These are phyloP conservation scores for Alliaria petiolata DNA, from an alignment of 345 rosid genomes.

Conservation along the genomic window DNA sequence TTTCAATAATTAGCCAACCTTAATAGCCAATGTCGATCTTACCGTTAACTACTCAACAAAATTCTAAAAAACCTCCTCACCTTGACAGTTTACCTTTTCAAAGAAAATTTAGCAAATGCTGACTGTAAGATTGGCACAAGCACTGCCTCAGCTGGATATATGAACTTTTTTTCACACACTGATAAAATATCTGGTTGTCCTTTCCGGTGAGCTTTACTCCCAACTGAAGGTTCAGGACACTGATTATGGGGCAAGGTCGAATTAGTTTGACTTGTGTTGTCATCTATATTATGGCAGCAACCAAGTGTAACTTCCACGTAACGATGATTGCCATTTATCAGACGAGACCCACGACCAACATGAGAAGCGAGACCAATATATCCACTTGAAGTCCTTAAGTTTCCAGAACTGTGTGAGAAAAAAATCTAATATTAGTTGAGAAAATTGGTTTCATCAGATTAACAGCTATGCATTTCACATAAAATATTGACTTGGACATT, in stretches of 20 bases:
- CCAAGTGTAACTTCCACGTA: conserved; percentile 89
- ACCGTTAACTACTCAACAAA: background rate
- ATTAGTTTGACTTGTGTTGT: conserved; percentile 41
- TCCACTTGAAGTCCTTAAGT: conserved; percentile 54
- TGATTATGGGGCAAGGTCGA: conserved; percentile 52
- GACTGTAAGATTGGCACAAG: conserved; percentile 86
- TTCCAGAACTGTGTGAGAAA: conserved; percentile 51
- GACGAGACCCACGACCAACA: conserved; percentile 60
- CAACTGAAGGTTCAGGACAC: conserved; percentile 51
- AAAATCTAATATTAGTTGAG: conserved; percentile 12
- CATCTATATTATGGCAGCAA: conserved; percentile 48
- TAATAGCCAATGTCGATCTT: conserved; percentile 14
- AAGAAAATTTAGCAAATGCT: conserved; percentile 75
- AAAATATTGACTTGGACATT: background rate
- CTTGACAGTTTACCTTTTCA: conserved; percentile 62
- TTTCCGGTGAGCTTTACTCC: conserved; percentile 58
- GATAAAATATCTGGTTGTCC: conserved; percentile 41
- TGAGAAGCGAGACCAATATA: conserved; percentile 63
- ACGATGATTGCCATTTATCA: conserved; percentile 61
- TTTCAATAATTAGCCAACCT: background rate
- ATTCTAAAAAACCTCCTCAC: conserved; percentile 18
- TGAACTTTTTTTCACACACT: conserved; percentile 56
- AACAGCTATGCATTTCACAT: background rate
- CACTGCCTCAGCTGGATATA: conserved; percentile 88
- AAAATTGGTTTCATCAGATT: conserved; percentile 1